These are phyloP conservation scores for Paramecium tetraurelia DNA, from an alignment of 73 alveolate species.

Conservation along the genomic window DNA sequence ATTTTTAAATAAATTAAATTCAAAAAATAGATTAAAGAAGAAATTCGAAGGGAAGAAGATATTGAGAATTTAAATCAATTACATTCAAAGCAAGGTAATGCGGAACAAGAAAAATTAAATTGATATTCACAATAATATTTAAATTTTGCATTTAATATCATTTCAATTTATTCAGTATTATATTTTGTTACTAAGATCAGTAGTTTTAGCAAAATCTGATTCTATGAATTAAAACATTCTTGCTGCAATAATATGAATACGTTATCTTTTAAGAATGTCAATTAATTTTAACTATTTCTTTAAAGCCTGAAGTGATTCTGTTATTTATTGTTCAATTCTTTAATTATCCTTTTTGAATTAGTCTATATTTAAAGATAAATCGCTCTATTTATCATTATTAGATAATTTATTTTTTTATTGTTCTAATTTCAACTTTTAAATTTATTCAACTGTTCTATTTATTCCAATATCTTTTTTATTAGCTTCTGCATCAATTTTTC, in stretches of 20 bases:
- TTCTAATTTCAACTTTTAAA: background rate
- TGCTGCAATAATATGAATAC: constrained; percentile 36
- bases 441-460: background rate
- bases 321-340: constrained; percentile 18
- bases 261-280: constrained; percentile 16
- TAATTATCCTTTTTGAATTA: background rate
- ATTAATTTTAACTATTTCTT: constrained; percentile 29
- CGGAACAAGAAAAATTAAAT: background rate
- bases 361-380: background rate
- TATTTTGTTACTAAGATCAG: background rate
- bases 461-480: constrained; percentile 35
- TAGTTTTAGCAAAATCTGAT: background rate
- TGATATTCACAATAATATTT: background rate
- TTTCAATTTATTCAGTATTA: background rate
- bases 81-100: background rate
- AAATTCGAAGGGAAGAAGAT: background rate
- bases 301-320: background rate
- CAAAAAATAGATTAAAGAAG: background rate
- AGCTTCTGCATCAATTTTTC: constrained; percentile 47
- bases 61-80: background rate
- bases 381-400: background rate
- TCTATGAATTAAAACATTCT: constrained; percentile 33
- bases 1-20: background rate
- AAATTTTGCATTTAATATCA: no score
- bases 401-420: background rate